Conservation (phyloP, 345 rosid genomes). For the Syzygium grande region DNA sequence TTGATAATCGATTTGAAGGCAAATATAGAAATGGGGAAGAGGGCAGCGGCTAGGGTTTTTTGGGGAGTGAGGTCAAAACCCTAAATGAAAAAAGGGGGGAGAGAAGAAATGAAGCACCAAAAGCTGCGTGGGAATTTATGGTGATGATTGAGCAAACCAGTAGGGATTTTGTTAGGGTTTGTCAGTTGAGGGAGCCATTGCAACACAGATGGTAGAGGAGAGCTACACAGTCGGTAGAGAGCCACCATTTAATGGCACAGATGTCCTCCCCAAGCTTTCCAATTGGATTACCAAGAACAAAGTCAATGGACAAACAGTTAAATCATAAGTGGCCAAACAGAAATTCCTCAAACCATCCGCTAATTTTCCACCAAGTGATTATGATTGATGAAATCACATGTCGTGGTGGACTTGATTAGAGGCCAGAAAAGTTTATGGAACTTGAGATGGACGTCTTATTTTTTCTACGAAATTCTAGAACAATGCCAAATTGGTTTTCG, state of each 20-base stretch:
- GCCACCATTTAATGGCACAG: background rate
- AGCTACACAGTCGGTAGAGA: background rate
- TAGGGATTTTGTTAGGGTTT: background rate
- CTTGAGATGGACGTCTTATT: background rate
- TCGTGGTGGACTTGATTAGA: background rate
- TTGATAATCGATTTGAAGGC: background rate
- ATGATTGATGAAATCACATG: background rate
- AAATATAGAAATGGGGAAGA: background rate
- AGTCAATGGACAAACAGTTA: background rate
- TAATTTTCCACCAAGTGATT: background rate
- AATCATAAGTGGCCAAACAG: background rate
- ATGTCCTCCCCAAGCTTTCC: background rate
- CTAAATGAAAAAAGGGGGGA: background rate
- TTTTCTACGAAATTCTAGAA: background rate
- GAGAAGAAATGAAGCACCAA: background rate
- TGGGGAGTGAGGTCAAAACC: background rate
- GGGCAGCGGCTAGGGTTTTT: background rate
- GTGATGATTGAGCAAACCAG: fast-evolving
- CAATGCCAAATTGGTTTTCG: background rate
- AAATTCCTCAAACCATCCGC: background rate
- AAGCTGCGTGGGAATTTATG: background rate
- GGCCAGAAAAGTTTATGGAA: background rate
- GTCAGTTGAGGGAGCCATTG: background rate
- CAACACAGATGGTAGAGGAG: background rate
- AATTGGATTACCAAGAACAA: background rate